Percentiles rank a stretch among this genome's conserved stretches.
phyloP scores from a whole-genome alignment of 176 grass and related monocot species.

The Areca catechu region DNA sequence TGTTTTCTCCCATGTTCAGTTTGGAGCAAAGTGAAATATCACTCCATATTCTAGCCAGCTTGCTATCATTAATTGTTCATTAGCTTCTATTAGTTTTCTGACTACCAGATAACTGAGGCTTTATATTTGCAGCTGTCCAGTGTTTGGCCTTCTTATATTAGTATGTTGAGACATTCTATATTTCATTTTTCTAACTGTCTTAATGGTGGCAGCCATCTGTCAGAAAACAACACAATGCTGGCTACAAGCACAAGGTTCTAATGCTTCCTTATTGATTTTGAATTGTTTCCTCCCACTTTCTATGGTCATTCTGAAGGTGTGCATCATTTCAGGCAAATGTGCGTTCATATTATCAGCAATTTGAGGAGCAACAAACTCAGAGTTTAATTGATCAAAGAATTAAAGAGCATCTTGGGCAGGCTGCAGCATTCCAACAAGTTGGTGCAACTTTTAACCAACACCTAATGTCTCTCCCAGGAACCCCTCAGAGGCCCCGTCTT shows the following conservation, averaged over 20 bases:
- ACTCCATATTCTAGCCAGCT: no score
- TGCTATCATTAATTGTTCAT: no score
- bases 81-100: no score
- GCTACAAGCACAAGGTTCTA: constrained; percentile 95
- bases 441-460: constrained; percentile 68
- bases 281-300: neutral
- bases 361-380: constrained; percentile 98
- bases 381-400: constrained; percentile 99
- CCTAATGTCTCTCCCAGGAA: constrained; percentile 44
- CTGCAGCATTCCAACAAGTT: constrained; percentile 74
- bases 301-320: neutral
- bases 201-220: constrained; percentile 81
- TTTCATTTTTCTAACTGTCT: no score
- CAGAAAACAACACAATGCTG: constrained; percentile 90
- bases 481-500: constrained; percentile 40
- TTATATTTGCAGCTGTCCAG: no score
- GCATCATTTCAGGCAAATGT: constrained; percentile 68
- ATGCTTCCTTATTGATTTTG: constrained; percentile 15
- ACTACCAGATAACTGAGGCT: no score
- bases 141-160: no score
- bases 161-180: no score
- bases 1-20: no score
- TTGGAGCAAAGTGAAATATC: no score
- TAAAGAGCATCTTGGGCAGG: constrained; percentile 92
- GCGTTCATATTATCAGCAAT: constrained; percentile 86